A percentile compares a stretch with the other conserved stretches of the same genome.
These are phyloP conservation scores for Collybia sp. DNA, from an alignment of 768 basidiomycete genomes.

Conservation along the genomic window DNA sequence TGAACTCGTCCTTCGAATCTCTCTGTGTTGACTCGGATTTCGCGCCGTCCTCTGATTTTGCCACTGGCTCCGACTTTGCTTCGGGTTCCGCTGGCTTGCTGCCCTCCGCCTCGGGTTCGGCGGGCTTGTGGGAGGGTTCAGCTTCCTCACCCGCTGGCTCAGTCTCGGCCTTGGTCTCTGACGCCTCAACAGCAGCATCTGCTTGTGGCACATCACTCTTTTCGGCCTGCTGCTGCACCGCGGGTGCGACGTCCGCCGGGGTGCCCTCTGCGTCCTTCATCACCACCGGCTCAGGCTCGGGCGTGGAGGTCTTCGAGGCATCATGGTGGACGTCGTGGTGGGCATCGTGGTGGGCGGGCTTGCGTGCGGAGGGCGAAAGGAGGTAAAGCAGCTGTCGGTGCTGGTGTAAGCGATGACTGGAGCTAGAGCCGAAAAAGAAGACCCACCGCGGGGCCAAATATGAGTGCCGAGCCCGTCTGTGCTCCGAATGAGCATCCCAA, in stretches of 20 bases:
- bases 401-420: conserved; percentile 4
- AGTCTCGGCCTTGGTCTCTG: too few species aligned
- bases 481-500: conserved; percentile 4
- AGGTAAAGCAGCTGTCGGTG: conserved; percentile 33
- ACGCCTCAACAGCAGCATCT: too few species aligned
- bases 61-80: too few species aligned
- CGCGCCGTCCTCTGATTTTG: too few species aligned
- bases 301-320: conserved; percentile 17
- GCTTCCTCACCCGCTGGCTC: too few species aligned
- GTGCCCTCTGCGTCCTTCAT: conserved; percentile 37
- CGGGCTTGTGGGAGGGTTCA: too few species aligned
- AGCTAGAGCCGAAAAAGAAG: not conserved
- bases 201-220: too few species aligned
- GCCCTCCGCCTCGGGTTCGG: too few species aligned
- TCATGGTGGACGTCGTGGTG: conserved; percentile 34
- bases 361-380: conserved; percentile 33
- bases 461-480: conserved; percentile 34
- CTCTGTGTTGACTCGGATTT: too few species aligned
- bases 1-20: too few species aligned
- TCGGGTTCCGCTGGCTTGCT: too few species aligned
- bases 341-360: conserved; percentile 20
- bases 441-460: conserved; percentile 39
- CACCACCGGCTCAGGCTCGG: conserved; percentile 13
- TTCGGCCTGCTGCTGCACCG: conserved; percentile 25
- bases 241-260: conserved; percentile 28